Percentiles rank a stretch among this genome's conserved stretches.
Evolutionary conservation across 148 eudicot genomes (phyloP).

Genomic region (Chenopodium formosanum): DNA sequence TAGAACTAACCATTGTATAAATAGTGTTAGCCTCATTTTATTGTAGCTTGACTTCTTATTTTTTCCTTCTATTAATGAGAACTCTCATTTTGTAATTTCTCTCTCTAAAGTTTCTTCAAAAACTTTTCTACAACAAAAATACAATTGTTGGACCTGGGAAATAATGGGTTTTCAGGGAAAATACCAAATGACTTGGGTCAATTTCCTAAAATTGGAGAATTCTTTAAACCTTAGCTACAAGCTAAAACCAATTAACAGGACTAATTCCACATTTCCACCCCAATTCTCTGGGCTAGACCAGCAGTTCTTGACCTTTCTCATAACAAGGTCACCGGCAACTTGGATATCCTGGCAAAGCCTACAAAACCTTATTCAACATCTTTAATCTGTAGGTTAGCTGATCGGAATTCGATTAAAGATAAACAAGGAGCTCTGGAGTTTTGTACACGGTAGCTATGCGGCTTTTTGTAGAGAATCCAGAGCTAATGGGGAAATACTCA

Average conservation of each 20-base stretch:
- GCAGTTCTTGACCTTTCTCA: slow-evolving; percentile 82
- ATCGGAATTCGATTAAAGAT: slow-evolving; percentile 25
- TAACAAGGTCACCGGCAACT: slow-evolving; percentile 63
- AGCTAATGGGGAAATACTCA: slow-evolving; percentile 67
- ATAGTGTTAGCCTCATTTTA: too few species aligned
- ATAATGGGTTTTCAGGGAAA: slow-evolving; percentile 69
- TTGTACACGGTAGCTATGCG: slow-evolving; percentile 72
- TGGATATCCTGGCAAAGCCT: slow-evolving; percentile 53
- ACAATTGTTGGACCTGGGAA: slow-evolving; percentile 75
- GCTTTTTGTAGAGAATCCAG: too few species aligned
- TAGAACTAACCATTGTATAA: too few species aligned
- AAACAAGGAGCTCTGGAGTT: slow-evolving; percentile 96
- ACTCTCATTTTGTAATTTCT: too few species aligned
- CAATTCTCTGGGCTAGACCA: slow-evolving; percentile 62
- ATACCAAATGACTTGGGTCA: slow-evolving; percentile 74
- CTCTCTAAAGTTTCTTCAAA: too few species aligned
- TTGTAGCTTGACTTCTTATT: too few species aligned
- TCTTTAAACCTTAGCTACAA: slow-evolving; percentile 69
- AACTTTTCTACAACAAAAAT: slow-evolving; percentile 60
- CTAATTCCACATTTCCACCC: slow-evolving; percentile 42
- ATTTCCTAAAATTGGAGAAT: slow-evolving; percentile 76
- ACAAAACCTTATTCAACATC: slow-evolving; percentile 75
- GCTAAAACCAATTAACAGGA: slow-evolving; percentile 56
- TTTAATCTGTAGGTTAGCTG: slow-evolving; percentile 47
- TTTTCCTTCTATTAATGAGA: too few species aligned